phyloP scores from a whole-genome alignment of 495 filamentous ascomycete genomes.

The Xylaria curta region DNA sequence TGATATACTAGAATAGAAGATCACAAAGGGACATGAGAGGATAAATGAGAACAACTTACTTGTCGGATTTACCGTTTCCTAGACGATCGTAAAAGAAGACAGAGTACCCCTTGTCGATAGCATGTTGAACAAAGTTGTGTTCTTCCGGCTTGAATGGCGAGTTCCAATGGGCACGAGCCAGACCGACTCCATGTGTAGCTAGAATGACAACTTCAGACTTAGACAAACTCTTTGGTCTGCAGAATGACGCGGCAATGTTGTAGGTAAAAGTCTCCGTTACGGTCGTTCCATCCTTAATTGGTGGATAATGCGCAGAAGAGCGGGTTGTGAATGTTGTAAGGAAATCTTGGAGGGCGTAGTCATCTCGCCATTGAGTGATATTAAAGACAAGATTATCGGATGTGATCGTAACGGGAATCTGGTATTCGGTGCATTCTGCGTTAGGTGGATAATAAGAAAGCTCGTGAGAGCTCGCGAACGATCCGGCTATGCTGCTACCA shows the following conservation, averaged over 20 bases:
- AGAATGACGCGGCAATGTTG: neutral
- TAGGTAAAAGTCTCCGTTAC: neutral
- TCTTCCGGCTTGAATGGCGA: neutral
- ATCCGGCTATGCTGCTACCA: neutral
- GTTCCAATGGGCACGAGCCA: neutral
- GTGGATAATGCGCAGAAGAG: neutral
- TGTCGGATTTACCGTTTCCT: neutral
- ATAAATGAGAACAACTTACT: neutral
- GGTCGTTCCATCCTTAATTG: neutral
- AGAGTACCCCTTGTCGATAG: neutral
- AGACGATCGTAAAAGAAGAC: conserved; percentile 3
- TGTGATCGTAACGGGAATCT: neutral
- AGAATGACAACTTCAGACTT: neutral
- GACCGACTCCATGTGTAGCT: neutral
- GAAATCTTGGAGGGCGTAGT: neutral
- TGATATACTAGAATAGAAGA: neutral
- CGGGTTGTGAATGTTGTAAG: neutral
- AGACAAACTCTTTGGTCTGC: neutral
- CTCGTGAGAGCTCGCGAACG: neutral
- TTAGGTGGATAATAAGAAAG: neutral
- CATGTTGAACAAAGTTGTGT: neutral
- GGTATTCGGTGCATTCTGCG: neutral
- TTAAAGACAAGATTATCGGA: neutral
- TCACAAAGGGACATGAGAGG: neutral
- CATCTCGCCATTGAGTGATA: neutral